These are phyloP conservation scores for Globisporangium echinulatum DNA, from an alignment of 352 stramenopile genomes.

Conservation along the genomic window DNA sequence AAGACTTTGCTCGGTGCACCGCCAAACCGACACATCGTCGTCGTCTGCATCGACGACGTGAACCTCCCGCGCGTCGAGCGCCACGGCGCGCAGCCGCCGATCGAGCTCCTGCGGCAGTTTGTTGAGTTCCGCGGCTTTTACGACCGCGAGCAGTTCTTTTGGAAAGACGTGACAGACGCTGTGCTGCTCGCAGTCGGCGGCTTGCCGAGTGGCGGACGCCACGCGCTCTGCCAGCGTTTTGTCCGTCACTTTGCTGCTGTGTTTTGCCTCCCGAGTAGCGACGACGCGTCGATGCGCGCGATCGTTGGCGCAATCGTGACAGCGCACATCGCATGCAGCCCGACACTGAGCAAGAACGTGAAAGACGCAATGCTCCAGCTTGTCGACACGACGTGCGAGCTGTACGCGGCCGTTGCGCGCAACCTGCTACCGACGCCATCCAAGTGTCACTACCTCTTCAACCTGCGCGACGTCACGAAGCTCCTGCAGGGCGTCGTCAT, in stretches of 20 bases:
- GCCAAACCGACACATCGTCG: constrained; percentile 52
- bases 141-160: constrained; percentile 80
- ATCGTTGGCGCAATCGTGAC: constrained; percentile 89
- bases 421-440: constrained; percentile 63
- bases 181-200: constrained; percentile 63
- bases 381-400: constrained; percentile 48
- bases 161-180: constrained; percentile 66
- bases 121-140: constrained; percentile 72
- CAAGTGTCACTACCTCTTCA: constrained; percentile 85
- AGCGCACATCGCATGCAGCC: constrained; percentile 29
- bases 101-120: constrained; percentile 72
- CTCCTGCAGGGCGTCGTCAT: constrained; percentile 81
- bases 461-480: constrained; percentile 72
- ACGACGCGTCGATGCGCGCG: constrained; percentile 68
- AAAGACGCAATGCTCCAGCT: constrained; percentile 48
- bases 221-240: constrained; percentile 52
- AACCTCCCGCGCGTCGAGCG: constrained; percentile 85
- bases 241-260: constrained; percentile 61
- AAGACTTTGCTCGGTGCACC: constrained; percentile 89
- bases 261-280: constrained; percentile 64
- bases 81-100: constrained; percentile 63
- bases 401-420: constrained; percentile 55
- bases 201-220: constrained; percentile 47
- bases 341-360: constrained; percentile 31
- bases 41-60: constrained; percentile 89